These are phyloP conservation scores for Saturnispora diversa DNA, from an alignment of 805 yeast species.

Conservation along the genomic window DNA sequence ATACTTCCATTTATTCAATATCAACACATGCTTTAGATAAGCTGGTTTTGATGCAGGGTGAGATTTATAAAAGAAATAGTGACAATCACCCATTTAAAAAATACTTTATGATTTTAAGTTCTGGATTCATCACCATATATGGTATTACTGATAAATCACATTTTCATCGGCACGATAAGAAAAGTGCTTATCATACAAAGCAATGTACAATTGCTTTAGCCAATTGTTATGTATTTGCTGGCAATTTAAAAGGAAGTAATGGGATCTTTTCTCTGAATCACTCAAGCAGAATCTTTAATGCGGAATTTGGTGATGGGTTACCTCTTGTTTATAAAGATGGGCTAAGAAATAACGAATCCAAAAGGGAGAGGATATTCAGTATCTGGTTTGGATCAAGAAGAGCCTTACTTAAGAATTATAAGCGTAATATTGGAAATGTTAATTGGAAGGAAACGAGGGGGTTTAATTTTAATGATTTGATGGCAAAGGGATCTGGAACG, in stretches of 20 bases:
- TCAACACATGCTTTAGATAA: slow-evolving; percentile 52
- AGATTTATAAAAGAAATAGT: slow-evolving; percentile 57
- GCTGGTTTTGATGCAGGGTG: slow-evolving; percentile 56
- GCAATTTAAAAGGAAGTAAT: slow-evolving; percentile 36
- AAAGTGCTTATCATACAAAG: slow-evolving; percentile 42
- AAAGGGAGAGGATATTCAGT: slow-evolving; percentile 66
- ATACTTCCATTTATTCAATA: slow-evolving; percentile 45
- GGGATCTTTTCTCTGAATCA: background rate
- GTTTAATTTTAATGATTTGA: slow-evolving; percentile 2
- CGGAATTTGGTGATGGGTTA: slow-evolving; percentile 43
- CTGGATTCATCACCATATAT: slow-evolving; percentile 60
- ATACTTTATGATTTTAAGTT: slow-evolving; percentile 56
- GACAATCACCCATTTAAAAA: slow-evolving; percentile 61
- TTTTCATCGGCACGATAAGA: slow-evolving; percentile 35
- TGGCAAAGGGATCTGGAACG: background rate
- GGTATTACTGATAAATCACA: slow-evolving; percentile 40
- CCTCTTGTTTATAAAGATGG: slow-evolving; percentile 80
- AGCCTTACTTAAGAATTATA: slow-evolving; percentile 28
- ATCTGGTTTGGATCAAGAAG: slow-evolving; percentile 73
- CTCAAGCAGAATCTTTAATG: background rate
- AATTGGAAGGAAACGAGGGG: background rate
- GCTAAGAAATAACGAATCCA: slow-evolving; percentile 75
- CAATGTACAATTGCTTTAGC: slow-evolving; percentile 53
- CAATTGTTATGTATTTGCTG: slow-evolving; percentile 60
- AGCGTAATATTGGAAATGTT: background rate